Evolutionary conservation across 306 rosid species (phyloP).

Genomic region (Quercus suber): DNA sequence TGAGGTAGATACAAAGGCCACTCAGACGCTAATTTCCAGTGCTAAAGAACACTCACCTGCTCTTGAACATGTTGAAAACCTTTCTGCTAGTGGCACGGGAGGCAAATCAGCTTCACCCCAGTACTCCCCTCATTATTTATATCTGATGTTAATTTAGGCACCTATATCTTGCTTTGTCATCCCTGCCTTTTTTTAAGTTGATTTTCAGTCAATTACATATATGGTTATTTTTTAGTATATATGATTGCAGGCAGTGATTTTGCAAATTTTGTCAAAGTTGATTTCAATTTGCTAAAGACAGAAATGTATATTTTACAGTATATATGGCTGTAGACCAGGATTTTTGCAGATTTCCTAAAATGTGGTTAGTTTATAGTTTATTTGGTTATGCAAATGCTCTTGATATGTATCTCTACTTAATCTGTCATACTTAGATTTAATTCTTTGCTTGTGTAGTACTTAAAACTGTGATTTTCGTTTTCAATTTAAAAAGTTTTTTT

Average conservation of each 20-base stretch:
- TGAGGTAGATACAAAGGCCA: constrained; percentile 35
- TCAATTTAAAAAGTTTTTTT: constrained; percentile 3
- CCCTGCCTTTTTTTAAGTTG: neutral
- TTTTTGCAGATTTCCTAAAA: neutral
- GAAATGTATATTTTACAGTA: neutral
- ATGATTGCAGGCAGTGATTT: neutral
- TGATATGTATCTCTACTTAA: neutral
- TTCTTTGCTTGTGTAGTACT: neutral
- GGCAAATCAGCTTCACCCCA: constrained; percentile 35
- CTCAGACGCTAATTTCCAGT: constrained; percentile 25
- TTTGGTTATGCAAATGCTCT: constrained; percentile 4
- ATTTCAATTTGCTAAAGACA: neutral
- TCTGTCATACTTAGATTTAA: neutral
- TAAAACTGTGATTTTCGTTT: neutral
- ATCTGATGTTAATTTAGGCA: neutral
- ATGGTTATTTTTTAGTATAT: neutral
- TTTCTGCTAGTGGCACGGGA: constrained; percentile 31
- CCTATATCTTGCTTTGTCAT: neutral
- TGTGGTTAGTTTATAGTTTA: neutral
- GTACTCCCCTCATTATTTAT: constrained; percentile 40
- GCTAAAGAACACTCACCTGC: constrained; percentile 41
- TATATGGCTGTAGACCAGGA: neutral
- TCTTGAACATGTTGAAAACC: constrained; percentile 18
- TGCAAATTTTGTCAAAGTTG: neutral
- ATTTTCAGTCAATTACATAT: neutral